Base-by-base conservation (phyloP, 805 yeast genomes). In the Ogataea salicorniae region DNA sequence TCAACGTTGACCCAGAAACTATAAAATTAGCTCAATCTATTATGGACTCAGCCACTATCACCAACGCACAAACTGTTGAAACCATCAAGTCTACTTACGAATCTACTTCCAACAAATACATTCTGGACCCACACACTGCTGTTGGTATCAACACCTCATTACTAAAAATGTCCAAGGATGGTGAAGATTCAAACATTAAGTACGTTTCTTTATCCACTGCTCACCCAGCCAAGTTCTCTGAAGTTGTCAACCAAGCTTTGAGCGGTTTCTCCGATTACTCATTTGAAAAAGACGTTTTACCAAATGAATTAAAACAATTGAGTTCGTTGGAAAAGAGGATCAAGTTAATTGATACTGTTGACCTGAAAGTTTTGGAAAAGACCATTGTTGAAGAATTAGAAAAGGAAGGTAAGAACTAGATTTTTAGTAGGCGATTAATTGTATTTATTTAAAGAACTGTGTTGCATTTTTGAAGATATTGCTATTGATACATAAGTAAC, bases 211-310 rank as follows among this genome's bases (percentile, higher is more conserved):
- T 94, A 49, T 86, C 97, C 11, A 94, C 99, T 42, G 99, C 99
- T 8, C 99, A 94, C 66, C 99, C 99, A 39, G 99, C 99, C 51
- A 94, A 94, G 71, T 94, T 94, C 62, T 87, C 96, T 23, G 97
- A 89, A 53, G 99, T 96, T 43, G 99, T 94, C 23, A 84, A 91
- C 67, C 71, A 77, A 58, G 89, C 98, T 3, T 75, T 94, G 55
- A 63, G 69, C 41, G 75, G 75, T 1, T 75, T 81, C 51, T 79
- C 75, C 13, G 90, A 80, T 18, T 94, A 94, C 71, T 80, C 90
- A 4, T 94, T 94, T 62, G 96, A 89, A 60, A 75, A 75, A 42
- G 89, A 88, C 56, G 97, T 94, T 18, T 76, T 94, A 47, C 98
- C 99, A 36, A 87, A 75, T 29, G 97, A 89, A 69, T 79, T 94